Percentiles rank a stretch among this genome's conserved stretches.
These are phyloP conservation scores for Allium cepa DNA, from an alignment of 106 monocot species.

Conservation along the genomic window DNA sequence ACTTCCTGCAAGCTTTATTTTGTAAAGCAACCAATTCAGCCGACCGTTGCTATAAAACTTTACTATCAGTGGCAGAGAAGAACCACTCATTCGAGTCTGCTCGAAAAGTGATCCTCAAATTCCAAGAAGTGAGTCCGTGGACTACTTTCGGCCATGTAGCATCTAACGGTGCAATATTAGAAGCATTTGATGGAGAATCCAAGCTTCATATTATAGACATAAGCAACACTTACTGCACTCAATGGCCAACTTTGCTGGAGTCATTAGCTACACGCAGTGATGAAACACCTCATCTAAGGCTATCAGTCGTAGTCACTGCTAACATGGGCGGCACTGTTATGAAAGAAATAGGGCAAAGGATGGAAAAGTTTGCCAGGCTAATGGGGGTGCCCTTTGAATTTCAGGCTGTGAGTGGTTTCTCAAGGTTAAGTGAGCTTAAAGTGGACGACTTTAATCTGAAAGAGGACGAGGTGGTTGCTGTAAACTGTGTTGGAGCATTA, in stretches of 20 bases:
- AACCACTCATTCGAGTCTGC: constrained; percentile 33
- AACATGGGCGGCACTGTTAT: constrained; percentile 16
- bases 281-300: constrained; percentile 36
- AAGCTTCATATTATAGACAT: constrained; percentile 46
- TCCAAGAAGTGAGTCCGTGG: constrained; percentile 54
- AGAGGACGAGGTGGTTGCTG: constrained; percentile 39
- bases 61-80: constrained; percentile 23
- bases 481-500: constrained; percentile 39
- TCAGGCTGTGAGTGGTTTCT: constrained; percentile 7
- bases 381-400: constrained; percentile 61
- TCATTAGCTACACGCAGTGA: constrained; percentile 36
- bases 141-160: constrained; percentile 54
- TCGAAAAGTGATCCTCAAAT: constrained; percentile 41
- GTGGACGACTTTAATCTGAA: constrained; percentile 19
- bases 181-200: constrained; percentile 34
- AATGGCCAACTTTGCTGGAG: constrained; percentile 46
- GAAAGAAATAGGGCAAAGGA: constrained; percentile 40
- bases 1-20: constrained; percentile 43
- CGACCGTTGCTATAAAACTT: constrained; percentile 18
- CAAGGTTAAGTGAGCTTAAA: constrained; percentile 13
- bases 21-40: constrained; percentile 34
- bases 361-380: constrained; percentile 53
- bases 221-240: constrained; percentile 49
- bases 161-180: constrained; percentile 40
- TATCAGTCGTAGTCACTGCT: constrained; percentile 24